phyloP scores from a whole-genome alignment of 768 basidiomycete species.

The Lactarius psammicola region DNA sequence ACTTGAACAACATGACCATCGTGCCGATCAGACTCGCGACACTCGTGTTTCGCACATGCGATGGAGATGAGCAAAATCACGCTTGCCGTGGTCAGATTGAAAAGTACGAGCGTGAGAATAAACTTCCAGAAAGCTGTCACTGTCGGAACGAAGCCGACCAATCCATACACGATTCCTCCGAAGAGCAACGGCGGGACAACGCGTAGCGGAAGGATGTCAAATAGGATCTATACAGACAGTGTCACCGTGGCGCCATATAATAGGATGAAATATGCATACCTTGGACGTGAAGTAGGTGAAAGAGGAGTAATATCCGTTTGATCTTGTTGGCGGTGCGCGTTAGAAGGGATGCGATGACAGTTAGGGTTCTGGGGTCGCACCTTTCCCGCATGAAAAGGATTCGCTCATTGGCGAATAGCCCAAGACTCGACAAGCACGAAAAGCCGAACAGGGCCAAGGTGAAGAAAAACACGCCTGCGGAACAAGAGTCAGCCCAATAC shows the following conservation, averaged over 20 bases:
- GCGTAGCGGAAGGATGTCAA: constrained; percentile 92
- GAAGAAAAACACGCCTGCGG: constrained; percentile 90
- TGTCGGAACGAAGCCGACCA: constrained; percentile 91
- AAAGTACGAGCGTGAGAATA: constrained; percentile 90
- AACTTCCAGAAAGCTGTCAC: constrained; percentile 97
- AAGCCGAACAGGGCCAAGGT: constrained; percentile 96
- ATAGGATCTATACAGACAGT: constrained; percentile 62
- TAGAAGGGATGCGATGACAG: not conserved
- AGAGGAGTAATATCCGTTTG: constrained; percentile 97
- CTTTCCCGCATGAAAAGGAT: constrained; percentile 98
- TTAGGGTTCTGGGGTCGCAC: constrained; percentile 41
- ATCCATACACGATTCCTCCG: constrained; percentile 91
- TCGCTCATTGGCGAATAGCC: constrained; percentile 91
- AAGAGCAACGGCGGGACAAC: constrained; percentile 94
- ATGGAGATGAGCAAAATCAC: constrained; percentile 90
- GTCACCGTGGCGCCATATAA: not conserved
- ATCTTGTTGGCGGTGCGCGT: constrained; percentile 44
- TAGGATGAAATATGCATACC: constrained; percentile 38
- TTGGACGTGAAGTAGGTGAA: constrained; percentile 97
- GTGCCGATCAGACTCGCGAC: constrained; percentile 95
- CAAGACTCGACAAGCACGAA: constrained; percentile 91
- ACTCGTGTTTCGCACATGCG: constrained; percentile 77
- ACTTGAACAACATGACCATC: constrained; percentile 98
- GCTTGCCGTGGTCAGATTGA: constrained; percentile 94
- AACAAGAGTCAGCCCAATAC: constrained; percentile 1